Evolutionary conservation across 257 asterid species (phyloP).

Genomic region (Solanum virginianum): DNA sequence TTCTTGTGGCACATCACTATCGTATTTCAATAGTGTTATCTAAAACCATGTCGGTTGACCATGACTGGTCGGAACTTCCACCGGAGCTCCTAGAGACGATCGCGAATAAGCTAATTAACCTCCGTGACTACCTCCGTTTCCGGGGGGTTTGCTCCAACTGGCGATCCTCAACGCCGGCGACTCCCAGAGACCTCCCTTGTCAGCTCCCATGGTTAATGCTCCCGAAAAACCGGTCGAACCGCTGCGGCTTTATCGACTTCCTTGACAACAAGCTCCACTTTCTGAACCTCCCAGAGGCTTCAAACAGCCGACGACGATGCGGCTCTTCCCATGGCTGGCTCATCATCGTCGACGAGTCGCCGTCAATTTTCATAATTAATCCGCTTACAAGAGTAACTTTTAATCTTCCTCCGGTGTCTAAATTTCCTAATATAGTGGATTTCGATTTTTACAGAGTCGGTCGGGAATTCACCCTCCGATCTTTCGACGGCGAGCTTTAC

Average conservation of each 20-base stretch:
- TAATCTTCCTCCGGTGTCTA: constrained; percentile 47
- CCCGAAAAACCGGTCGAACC: constrained; percentile 29
- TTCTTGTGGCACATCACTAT: neutral
- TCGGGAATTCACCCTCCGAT: constrained; percentile 42
- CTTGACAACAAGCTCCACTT: constrained; percentile 20
- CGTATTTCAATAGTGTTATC: neutral
- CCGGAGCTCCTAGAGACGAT: constrained; percentile 52
- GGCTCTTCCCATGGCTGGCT: constrained; percentile 82
- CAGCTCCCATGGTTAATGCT: constrained; percentile 94
- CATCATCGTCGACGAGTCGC: constrained; percentile 57
- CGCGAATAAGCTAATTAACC: constrained; percentile 23
- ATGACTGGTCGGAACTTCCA: constrained; percentile 59
- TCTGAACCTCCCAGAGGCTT: constrained; percentile 56
- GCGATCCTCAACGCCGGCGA: constrained; percentile 36
- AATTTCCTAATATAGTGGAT: constrained; percentile 45
- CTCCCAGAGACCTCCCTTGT: constrained; percentile 42
- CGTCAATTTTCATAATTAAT: constrained; percentile 45
- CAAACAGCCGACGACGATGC: constrained; percentile 46
- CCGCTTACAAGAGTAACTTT: constrained; percentile 54
- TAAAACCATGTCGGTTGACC: constrained; percentile 28
- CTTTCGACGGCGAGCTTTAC: constrained; percentile 16
- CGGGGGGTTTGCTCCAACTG: constrained; percentile 51
- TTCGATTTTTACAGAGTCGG: constrained; percentile 49
- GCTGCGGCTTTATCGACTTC: constrained; percentile 44
- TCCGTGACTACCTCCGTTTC: constrained; percentile 56